Percentiles rank a stretch among this genome's conserved stretches.
phyloP scores from a whole-genome alignment of 2,329 filamentous ascomycete genomes.

The Epichloe gansuensis region DNA sequence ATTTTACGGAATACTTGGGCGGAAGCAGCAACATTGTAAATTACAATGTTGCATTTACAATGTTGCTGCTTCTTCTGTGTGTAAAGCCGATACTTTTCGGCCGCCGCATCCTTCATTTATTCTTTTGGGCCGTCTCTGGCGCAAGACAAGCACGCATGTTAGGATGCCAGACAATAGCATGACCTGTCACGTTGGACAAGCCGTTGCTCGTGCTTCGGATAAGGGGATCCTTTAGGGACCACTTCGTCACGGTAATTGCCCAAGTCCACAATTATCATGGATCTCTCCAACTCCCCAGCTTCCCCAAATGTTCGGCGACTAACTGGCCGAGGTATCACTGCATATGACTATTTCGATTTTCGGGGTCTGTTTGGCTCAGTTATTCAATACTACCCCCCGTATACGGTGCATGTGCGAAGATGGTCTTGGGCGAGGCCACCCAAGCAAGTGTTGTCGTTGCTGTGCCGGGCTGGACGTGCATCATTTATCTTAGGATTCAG shows the following conservation, averaged over 20 bases:
- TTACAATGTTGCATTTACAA: too few relatives aligned
- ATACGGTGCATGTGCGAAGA: too few relatives aligned
- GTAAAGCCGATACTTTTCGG: constrained; percentile 2
- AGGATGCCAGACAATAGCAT: not conserved
- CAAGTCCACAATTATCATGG: not conserved
- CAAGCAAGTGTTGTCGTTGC: not conserved
- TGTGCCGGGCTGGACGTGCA: not conserved
- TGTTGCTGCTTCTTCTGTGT: not conserved
- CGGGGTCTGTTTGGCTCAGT: not conserved
- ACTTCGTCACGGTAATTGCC: not conserved
- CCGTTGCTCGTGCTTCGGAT: not conserved
- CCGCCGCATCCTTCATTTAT: not conserved
- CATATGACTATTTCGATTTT: not conserved
- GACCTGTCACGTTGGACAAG: not conserved
- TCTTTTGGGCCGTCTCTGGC: not conserved
- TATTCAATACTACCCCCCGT: not conserved
- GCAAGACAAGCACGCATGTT: too few relatives aligned
- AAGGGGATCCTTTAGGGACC: not conserved
- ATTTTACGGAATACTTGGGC: too few relatives aligned
- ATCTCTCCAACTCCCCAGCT: not conserved
- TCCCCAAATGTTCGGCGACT: not conserved
- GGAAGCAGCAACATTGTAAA: too few relatives aligned
- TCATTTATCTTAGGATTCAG: not conserved
- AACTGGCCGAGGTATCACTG: not conserved
- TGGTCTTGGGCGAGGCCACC: not conserved